Evolutionary conservation across 2,329 filamentous ascomycete genomes (phyloP), one percentile per base, ranked within the genome.

Genomic region (Cercospora zeae-maydis): DNA sequence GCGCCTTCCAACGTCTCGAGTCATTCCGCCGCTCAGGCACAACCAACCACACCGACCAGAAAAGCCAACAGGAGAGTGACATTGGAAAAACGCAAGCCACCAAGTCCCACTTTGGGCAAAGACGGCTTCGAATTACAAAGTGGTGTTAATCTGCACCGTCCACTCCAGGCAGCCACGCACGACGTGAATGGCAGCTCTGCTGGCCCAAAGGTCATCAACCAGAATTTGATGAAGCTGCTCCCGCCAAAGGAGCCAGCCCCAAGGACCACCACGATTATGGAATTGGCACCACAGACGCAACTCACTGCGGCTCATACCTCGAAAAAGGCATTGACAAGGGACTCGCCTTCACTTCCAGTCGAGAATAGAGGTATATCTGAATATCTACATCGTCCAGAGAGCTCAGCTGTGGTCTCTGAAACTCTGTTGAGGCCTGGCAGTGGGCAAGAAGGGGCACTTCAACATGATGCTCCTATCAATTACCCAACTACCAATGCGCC

Each of bases 131-230:
- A 71, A 30, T 51, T 73, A 3, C 63, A 69, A 39, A 39, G 51
- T 33, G 72, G 72, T 7, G 47, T 73, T 21, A 74, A 74, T 56
- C 66, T 74, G 9, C 56, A 69, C 5, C 59, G 58, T 9, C 72
- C 72, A 19, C 24, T 68, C 13, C 49, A 49, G 24, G 52, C 63
- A 4, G 30, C 58, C 4, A 51, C 59, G 13, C 60, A 42, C 24
- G 39, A 39, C 16, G 8, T 6, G 13, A 3, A 37, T 33, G 10
- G 8, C 13, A 51, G 27, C 39, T 16, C 33, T 51, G 13, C 42
- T 37, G 30, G 42, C 30, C 42, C 33, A 14, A 30, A 24, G 21
- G 45, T n/a, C 21, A 47, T 39, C 1, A 52, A 59, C 14, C 31
- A 47, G 11, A n/a, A n/a, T n/a, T 34, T 59, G 13, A 10, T 52